These are phyloP conservation scores for Solanum etuberosum DNA, from an alignment of 257 asterid genomes.

Conservation along the genomic window DNA sequence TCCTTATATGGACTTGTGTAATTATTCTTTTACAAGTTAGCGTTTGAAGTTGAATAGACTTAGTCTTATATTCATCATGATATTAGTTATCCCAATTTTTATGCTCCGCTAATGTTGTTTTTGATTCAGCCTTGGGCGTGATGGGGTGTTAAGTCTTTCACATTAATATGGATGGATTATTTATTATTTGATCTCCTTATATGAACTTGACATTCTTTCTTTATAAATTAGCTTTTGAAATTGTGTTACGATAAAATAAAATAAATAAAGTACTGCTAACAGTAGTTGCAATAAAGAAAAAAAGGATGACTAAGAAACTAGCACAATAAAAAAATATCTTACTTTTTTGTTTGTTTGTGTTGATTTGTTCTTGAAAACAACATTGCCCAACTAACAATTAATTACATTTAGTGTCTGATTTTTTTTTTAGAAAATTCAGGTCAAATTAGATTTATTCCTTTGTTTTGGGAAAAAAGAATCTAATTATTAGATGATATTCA, in stretches of 20 bases:
- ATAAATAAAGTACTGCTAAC: background rate
- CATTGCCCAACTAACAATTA: background rate
- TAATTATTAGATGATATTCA: background rate
- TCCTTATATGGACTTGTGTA: too few species aligned
- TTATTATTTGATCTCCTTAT: too few species aligned
- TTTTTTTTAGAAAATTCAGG: too few species aligned
- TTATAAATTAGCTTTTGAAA: too few species aligned
- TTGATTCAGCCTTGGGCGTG: too few species aligned
- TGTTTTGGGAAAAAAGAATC: background rate
- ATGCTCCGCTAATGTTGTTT: too few species aligned
- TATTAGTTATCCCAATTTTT: too few species aligned
- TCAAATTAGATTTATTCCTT: background rate
- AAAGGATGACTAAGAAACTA: background rate
- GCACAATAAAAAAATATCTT: background rate
- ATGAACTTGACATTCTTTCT: too few species aligned
- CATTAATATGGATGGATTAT: too few species aligned
- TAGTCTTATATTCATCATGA: too few species aligned
- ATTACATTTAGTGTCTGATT: background rate
- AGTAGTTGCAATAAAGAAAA: background rate
- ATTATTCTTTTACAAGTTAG: too few species aligned
- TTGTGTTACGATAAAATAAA: background rate
- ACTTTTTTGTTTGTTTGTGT: background rate
- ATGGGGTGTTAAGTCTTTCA: background rate
- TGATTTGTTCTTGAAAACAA: background rate
- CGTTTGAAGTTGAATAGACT: too few species aligned